phyloP scores from a whole-genome alignment of 2,329 filamentous ascomycete species.

The Paecilomyces formosus region DNA sequence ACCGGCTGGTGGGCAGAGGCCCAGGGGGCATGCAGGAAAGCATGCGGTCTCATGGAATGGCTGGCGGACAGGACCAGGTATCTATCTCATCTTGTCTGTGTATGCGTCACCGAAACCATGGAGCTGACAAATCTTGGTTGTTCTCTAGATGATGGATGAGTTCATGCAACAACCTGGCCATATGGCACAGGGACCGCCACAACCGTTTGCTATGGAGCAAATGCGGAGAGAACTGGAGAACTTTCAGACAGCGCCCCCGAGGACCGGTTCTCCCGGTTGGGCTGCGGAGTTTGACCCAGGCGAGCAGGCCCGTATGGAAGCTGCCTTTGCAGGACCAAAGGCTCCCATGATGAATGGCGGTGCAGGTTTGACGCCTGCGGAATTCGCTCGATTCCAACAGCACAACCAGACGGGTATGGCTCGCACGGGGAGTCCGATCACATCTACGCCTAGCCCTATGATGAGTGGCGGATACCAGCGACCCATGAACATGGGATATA shows the following conservation, averaged over 20 bases:
- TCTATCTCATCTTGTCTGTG: conserved; percentile 4
- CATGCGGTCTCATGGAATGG: conserved; percentile 66
- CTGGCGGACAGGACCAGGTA: conserved; percentile 67
- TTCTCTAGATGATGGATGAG: conserved; percentile 74
- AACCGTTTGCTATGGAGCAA: conserved; percentile 60
- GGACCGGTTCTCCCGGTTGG: conserved; percentile 53
- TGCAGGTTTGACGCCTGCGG: conserved; percentile 66
- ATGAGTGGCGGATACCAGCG: conserved; percentile 46
- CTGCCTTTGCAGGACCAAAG: conserved; percentile 54
- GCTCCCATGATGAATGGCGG: conserved; percentile 37
- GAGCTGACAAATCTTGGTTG: conserved; percentile 1
- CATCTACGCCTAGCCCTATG: conserved; percentile 50
- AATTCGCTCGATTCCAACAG: conserved; percentile 82
- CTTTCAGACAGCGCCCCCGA: conserved; percentile 41
- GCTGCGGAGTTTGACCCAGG: conserved; percentile 57
- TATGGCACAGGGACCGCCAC: conserved; percentile 47
- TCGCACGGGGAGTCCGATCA: conserved; percentile 54
- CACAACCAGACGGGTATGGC: conserved; percentile 53
- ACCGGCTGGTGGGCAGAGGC: conserved; percentile 71
- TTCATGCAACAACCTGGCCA: conserved; percentile 75
- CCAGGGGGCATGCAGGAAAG: conserved; percentile 65
- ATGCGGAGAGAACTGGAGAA: conserved; percentile 56
- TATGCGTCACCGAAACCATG: neutral
- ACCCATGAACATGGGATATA: conserved; percentile 38
- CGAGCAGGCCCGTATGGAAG: conserved; percentile 63